Evolutionary conservation across 176 grass and related monocot species (phyloP).

Genomic region (Echinochloa phyllopogon): DNA sequence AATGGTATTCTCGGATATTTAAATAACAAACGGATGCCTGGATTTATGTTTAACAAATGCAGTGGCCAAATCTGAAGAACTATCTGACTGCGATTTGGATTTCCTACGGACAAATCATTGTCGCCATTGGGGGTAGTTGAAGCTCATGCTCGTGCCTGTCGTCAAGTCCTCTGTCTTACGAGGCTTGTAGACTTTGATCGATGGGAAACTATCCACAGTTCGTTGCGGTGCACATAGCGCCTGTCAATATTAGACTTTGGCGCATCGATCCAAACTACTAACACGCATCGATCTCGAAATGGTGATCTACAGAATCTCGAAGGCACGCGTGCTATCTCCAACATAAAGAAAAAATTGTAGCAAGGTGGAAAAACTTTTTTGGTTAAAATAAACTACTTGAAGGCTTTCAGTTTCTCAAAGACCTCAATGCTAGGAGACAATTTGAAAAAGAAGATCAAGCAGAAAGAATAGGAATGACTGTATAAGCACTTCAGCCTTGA

Average conservation of each 20-base stretch:
- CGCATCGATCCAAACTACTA: background rate
- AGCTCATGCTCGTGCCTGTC: background rate
- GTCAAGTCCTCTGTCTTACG: background rate
- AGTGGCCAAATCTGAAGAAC: background rate
- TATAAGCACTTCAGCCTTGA: background rate
- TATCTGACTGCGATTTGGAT: slow-evolving; percentile 7
- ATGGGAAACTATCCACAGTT: background rate
- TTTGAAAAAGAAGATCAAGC: background rate
- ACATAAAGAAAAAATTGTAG: background rate
- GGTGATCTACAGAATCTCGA: background rate
- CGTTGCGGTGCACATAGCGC: background rate
- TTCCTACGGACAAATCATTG: slow-evolving; percentile 19
- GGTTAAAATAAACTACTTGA: background rate
- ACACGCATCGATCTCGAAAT: background rate
- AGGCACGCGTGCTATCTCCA: background rate
- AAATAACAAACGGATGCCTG: too few relatives aligned
- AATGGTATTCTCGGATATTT: too few relatives aligned
- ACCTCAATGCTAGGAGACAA: background rate
- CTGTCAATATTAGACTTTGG: background rate
- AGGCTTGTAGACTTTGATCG: slow-evolving; percentile 43
- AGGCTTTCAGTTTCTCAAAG: background rate
- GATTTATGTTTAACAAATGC: background rate
- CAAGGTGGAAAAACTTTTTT: background rate
- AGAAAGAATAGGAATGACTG: background rate
- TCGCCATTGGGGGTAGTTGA: slow-evolving; percentile 23